These are phyloP conservation scores for Globisporangium echinulatum DNA, from an alignment of 352 stramenopile species.

Conservation along the genomic window DNA sequence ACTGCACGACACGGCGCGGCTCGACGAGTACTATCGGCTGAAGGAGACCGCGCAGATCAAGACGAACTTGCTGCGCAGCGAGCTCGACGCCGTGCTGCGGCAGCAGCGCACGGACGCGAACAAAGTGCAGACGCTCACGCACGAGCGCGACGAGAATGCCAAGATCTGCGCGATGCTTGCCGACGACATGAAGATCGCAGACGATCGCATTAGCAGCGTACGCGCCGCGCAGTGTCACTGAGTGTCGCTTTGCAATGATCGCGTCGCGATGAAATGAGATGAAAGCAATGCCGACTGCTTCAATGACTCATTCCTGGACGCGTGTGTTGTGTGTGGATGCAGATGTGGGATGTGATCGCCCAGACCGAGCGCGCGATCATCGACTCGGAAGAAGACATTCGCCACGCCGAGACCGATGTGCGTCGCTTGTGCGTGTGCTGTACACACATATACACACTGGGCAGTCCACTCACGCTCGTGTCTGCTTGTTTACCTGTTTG, in stretches of 20 bases:
- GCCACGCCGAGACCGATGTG: slow-evolving; percentile 53
- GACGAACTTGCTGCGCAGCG: slow-evolving; percentile 61
- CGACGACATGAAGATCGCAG: slow-evolving; percentile 52
- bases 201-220: slow-evolving; percentile 62
- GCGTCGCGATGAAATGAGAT: too few species aligned
- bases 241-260: background rate
- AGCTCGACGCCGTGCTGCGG: slow-evolving; percentile 63
- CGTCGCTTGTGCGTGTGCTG: background rate
- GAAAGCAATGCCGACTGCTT: too few species aligned
- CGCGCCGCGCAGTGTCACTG: slow-evolving; percentile 1
- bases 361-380: slow-evolving; percentile 52
- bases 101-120: slow-evolving; percentile 64
- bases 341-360: slow-evolving; percentile 70
- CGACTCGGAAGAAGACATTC: slow-evolving; percentile 42
- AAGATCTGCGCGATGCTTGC: slow-evolving; percentile 58
- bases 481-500: too few species aligned
- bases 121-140: slow-evolving; percentile 61
- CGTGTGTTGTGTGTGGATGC: background rate
- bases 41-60: slow-evolving; percentile 67
- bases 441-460: background rate
- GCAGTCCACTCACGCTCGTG: too few species aligned
- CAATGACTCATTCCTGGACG: too few species aligned
- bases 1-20: slow-evolving; percentile 39
- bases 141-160: slow-evolving; percentile 65
- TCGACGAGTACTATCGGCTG: slow-evolving; percentile 83